phyloP scores from a whole-genome alignment of 345 rosid genomes.

The Boechera stricta region DNA sequence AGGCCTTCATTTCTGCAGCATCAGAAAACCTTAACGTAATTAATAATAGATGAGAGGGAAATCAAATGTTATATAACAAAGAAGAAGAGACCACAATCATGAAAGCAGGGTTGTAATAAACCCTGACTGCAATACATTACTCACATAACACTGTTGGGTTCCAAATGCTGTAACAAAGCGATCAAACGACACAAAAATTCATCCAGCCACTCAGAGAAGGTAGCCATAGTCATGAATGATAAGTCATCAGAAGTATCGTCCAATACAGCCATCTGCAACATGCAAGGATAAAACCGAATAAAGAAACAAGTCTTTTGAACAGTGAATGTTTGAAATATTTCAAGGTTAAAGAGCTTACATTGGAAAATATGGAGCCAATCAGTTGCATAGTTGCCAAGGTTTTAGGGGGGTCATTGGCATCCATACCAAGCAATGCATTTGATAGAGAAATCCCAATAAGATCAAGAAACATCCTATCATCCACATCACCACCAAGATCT shows the following conservation, averaged over 20 bases:
- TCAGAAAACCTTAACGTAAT: conserved; percentile 11
- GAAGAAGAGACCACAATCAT: conserved; percentile 28
- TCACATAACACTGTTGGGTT: conserved; percentile 90
- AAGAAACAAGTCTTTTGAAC: conserved; percentile 18
- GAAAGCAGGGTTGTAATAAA: conserved; percentile 8
- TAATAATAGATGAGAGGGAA: conserved; percentile 14
- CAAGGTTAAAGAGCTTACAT: conserved; percentile 61
- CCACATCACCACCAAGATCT: conserved; percentile 60
- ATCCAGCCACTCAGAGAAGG: conserved; percentile 96
- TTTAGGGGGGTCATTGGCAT: conserved; percentile 99
- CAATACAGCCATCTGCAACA: conserved; percentile 73
- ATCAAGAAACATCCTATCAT: conserved; percentile 54
- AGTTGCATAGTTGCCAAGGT: conserved; percentile 96
- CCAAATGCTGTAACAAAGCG: conserved; percentile 88
- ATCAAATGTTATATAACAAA: conserved; percentile 23
- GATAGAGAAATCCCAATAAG: conserved; percentile 84
- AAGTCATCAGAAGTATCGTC: conserved; percentile 68
- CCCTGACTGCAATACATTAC: conserved; percentile 40
- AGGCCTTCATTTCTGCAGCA: conserved; percentile 86
- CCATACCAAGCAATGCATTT: conserved; percentile 97
- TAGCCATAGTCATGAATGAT: conserved; percentile 76
- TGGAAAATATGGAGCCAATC: conserved; percentile 97
- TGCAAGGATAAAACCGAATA: conserved; percentile 21
- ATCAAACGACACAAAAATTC: conserved; percentile 91
- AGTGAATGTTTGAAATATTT: conserved; percentile 27